phyloP scores from a whole-genome alignment of 2,329 filamentous ascomycete genomes.

The Aquanectria penicillioides region DNA sequence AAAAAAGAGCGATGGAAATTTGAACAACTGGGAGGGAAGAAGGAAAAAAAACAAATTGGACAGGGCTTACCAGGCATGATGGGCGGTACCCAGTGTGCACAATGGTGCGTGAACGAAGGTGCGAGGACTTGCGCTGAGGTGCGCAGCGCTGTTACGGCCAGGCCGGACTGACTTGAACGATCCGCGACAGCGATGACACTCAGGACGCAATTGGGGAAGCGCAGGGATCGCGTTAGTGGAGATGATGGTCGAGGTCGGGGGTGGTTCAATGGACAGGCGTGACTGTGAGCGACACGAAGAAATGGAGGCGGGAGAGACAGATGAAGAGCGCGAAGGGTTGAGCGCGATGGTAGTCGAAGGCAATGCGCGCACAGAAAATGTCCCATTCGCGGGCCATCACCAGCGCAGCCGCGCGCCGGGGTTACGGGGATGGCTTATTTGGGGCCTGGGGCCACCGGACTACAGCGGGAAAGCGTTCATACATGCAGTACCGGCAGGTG shows the following conservation, averaged over 20 bases:
- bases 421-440: constrained; percentile 3
- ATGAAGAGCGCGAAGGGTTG: not conserved
- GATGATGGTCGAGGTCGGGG: not conserved
- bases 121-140: constrained; percentile 9
- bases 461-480: not conserved
- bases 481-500: not conserved
- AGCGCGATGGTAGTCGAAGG: not conserved
- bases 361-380: constrained; percentile 15
- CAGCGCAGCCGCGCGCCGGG: not conserved
- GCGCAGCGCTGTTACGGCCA: constrained; percentile 11
- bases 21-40: not conserved
- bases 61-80: constrained; percentile 24
- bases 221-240: not conserved
- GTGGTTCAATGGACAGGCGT: not conserved
- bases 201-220: constrained; percentile 8
- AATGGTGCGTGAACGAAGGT: not conserved
- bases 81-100: not conserved
- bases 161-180: constrained; percentile 6
- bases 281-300: not conserved
- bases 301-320: not conserved
- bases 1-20: not conserved
- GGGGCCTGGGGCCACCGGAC: no score
- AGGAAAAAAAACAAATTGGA: not conserved
- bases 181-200: constrained; percentile 2
- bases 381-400: constrained; percentile 12